Evolutionary conservation across 371 early-diverging fungal species (phyloP).

Genomic region (Capillidium heterosporum): DNA sequence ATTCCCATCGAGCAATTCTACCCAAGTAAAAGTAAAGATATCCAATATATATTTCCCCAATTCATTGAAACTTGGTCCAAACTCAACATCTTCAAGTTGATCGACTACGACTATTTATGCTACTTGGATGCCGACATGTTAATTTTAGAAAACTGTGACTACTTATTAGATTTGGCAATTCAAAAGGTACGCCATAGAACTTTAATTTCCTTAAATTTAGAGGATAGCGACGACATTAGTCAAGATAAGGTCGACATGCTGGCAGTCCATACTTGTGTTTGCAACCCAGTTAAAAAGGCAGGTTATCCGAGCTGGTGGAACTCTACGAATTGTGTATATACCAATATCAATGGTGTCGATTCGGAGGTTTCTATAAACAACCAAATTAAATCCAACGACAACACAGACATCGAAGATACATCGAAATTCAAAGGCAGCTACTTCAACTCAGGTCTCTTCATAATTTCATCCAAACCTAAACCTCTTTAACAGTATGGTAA

Average conservation of each 20-base stretch:
- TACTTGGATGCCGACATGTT: neutral
- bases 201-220: neutral
- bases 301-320: conserved; percentile 1
- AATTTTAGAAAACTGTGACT: neutral
- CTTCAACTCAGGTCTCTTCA: neutral
- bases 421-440: neutral
- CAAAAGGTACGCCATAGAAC: neutral
- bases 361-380: no score
- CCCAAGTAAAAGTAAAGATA: neutral
- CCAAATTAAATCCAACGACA: neutral
- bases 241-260: neutral
- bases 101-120: neutral
- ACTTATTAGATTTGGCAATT: neutral
- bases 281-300: neutral
- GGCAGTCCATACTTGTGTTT: conserved; percentile 2
- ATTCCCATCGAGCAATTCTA: neutral
- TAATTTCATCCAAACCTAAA: neutral
- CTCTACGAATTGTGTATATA: neutral
- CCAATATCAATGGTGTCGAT: neutral
- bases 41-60: neutral
- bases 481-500: neutral
- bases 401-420: no score
- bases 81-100: neutral
- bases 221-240: neutral
- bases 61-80: conserved; percentile 1